Evolutionary conservation across 2,329 filamentous ascomycete genomes (phyloP).

Genomic region (Talaromyces piceae): DNA sequence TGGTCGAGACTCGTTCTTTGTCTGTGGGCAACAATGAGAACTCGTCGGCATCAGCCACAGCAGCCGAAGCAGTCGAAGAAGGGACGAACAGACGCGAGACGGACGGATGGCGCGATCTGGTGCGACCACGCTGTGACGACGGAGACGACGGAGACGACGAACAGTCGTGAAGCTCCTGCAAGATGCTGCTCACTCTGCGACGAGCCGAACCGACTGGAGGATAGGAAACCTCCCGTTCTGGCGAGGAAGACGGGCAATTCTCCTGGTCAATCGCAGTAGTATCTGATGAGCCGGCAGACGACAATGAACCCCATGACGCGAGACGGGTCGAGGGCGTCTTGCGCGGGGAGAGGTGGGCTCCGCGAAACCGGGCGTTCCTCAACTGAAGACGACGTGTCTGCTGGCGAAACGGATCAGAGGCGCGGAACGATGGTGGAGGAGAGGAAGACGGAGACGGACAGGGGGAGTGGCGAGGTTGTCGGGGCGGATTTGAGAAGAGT

Average conservation of each 20-base stretch:
- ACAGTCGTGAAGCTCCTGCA: slow-evolving; percentile 26
- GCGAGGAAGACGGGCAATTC: too few relatives aligned
- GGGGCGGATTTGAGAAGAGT: neutral
- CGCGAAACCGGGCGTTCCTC: slow-evolving; percentile 24
- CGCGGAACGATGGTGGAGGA: slow-evolving; percentile 14
- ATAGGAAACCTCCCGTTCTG: neutral
- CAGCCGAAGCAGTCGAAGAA: slow-evolving; percentile 4
- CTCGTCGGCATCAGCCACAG: neutral
- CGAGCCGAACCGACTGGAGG: slow-evolving; percentile 7
- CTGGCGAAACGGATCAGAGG: slow-evolving; percentile 16
- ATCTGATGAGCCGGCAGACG: slow-evolving; percentile 16
- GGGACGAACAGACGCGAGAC: slow-evolving; percentile 12
- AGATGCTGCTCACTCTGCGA: slow-evolving; percentile 19
- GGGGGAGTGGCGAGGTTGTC: neutral
- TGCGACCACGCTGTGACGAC: slow-evolving; percentile 14
- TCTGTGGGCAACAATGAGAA: neutral
- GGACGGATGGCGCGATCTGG: slow-evolving; percentile 12
- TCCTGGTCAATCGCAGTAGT: slow-evolving; percentile 17
- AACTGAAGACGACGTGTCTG: slow-evolving; percentile 22
- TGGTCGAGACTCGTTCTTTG: neutral
- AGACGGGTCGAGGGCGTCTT: slow-evolving; percentile 17
- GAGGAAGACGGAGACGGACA: neutral
- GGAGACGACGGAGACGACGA: neutral
- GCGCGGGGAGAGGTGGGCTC: slow-evolving; percentile 15
- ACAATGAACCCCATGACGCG: slow-evolving; percentile 15